Base-by-base conservation (phyloP, 2,329 filamentous ascomycete species). In the Aspergillus jensenii region DNA sequence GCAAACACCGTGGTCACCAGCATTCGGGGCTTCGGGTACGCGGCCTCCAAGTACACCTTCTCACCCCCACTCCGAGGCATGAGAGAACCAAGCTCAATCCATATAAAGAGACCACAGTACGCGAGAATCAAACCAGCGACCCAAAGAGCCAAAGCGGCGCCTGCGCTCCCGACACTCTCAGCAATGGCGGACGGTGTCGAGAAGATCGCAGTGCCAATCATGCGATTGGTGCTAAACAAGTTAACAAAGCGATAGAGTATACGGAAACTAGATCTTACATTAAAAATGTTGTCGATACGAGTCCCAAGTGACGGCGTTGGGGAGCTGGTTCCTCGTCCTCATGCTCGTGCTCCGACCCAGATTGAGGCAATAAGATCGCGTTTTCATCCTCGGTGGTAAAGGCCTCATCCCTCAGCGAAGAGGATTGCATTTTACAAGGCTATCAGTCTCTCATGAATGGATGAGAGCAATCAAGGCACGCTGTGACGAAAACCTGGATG, bases 41-140 rank as follows among this genome's bases (percentile, higher is more conserved):
- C 85, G 62, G 85, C 87, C 71, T 90, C 87, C 41, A 90, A 79
- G 64, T 89, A 90, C 4, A 89, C 85, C 69, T 89, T 90, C 33
- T 83, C 78, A 47, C 87, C 87, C 11, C 87, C 87, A 2, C 84
- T 87, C 2, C 87, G 79, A 4, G 87, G 87, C 19, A 90, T 75
- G 82, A 88, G 87, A 62, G 81, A 86, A 0, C 87, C 87, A 64
- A 86, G 86, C 65, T 90, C 87, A 12, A 90, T 78, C 17, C 81
- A 81, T 0, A 90, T 80, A 8, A 82, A 81, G 1, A 90, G 75
- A 0, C 84, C 85, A 50, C 82, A 84, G 9, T 81, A 84, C 0
- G 85, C 82, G 6, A 89, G 76, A 2, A 85, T 60, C 2, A 84
- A 81, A 1, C 87, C 87, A 0, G 84, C 70, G 0, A 87, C 58